Percentiles rank a stretch among this genome's conserved stretches.
Evolutionary conservation across 371 early-diverging fungal species (phyloP).

Genomic region (Syncephalastrum monosporum): DNA sequence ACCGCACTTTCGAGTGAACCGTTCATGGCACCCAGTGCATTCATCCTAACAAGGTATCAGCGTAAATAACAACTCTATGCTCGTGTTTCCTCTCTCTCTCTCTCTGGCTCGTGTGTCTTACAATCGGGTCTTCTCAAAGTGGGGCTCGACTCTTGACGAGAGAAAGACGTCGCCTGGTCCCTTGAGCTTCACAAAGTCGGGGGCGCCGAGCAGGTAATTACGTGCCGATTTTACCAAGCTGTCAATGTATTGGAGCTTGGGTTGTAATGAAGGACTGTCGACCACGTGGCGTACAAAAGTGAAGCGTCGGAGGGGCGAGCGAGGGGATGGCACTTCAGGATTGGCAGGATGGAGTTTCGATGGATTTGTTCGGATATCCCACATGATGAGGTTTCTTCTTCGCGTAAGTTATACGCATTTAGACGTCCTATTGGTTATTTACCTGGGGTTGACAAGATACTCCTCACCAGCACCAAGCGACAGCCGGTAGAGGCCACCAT

Average conservation of each 20-base stretch:
- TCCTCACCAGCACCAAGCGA: constrained; percentile 68
- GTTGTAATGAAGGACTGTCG: constrained; percentile 51
- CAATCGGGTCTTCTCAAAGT: constrained; percentile 43
- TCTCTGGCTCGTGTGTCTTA: constrained; percentile 23
- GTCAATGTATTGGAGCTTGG: constrained; percentile 40
- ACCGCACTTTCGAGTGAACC: constrained; percentile 44
- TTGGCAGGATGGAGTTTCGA: constrained; percentile 30
- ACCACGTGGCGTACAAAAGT: constrained; percentile 40
- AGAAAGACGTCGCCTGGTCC: constrained; percentile 74
- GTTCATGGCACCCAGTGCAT: constrained; percentile 40
- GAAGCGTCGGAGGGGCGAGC: constrained; percentile 32
- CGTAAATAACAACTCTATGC: neutral
- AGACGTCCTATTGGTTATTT: constrained; percentile 6
- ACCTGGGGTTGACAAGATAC: constrained; percentile 73
- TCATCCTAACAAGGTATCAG: constrained; percentile 25
- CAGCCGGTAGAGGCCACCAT: constrained; percentile 73
- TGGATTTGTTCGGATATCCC: constrained; percentile 53
- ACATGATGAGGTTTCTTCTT: constrained; percentile 44
- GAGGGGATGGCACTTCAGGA: constrained; percentile 37
- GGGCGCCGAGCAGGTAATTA: constrained; percentile 46
- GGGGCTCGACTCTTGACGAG: constrained; percentile 62
- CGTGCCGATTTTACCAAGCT: constrained; percentile 31
- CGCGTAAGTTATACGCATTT: neutral
- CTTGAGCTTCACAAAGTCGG: constrained; percentile 63
- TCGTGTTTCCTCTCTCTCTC: neutral